phyloP scores from a whole-genome alignment of 768 basidiomycete genomes.

The Macrocybe gigantea region DNA sequence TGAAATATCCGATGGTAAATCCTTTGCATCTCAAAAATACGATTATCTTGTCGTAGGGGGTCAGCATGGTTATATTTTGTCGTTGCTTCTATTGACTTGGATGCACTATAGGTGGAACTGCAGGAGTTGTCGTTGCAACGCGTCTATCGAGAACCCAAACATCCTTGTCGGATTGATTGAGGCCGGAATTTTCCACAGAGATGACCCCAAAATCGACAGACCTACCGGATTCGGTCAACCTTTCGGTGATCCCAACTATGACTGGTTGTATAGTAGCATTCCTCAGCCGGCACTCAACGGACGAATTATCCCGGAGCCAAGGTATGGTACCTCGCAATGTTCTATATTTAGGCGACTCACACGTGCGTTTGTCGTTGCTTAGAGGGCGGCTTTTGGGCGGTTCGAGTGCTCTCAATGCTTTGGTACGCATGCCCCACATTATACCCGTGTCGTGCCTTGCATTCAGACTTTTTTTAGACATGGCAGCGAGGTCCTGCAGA shows the following conservation, averaged over 20 bases:
- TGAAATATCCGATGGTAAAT: constrained; percentile 1
- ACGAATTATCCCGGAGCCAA: constrained; percentile 8
- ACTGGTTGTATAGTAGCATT: constrained; percentile 7
- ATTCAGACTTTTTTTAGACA: no score
- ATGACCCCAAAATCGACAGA: constrained; percentile 11
- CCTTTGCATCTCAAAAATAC: background rate
- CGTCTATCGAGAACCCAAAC: constrained; percentile 20
- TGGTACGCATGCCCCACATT: constrained; percentile 8
- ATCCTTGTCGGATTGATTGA: constrained; percentile 21
- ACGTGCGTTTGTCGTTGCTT: background rate
- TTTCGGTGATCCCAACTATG: constrained; percentile 4
- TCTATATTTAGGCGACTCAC: background rate
- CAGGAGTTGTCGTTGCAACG: constrained; percentile 16
- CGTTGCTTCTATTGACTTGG: no score
- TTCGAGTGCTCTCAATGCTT: background rate
- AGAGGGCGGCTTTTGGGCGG: constrained; percentile 14
- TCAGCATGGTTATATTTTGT: no score
- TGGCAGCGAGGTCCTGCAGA: background rate
- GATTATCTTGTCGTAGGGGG: constrained; percentile 10
- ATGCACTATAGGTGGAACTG: constrained; percentile 5
- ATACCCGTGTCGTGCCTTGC: constrained; percentile 3
- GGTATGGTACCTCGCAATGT: constrained; percentile 5
- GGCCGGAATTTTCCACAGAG: constrained; percentile 16
- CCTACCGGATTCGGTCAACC: constrained; percentile 9
- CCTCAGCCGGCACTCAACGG: constrained; percentile 7